These are phyloP conservation scores for Cryptosporidium parvum DNA, from an alignment of 169 alveolate genomes.

Conservation along the genomic window DNA sequence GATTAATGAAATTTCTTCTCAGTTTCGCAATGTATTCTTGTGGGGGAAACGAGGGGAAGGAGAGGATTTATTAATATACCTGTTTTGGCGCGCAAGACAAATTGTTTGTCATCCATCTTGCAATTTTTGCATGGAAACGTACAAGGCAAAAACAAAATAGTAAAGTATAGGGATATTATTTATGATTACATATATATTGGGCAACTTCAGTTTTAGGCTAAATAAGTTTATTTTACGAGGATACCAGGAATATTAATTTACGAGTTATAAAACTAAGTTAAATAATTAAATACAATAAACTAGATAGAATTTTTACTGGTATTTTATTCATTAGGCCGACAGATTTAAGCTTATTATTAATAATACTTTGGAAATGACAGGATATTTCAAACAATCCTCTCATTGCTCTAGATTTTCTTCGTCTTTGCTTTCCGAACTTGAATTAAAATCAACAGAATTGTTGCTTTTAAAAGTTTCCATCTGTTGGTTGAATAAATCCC, in stretches of 20 bases:
- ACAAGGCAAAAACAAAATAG: neutral
- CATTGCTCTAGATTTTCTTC: constrained; percentile 10
- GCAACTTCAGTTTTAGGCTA: neutral
- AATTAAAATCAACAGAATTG: constrained; percentile 9
- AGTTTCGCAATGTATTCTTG: neutral
- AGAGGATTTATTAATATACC: neutral
- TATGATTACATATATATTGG: neutral
- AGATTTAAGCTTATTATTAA: neutral
- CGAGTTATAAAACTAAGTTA: neutral
- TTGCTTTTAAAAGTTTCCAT: constrained; percentile 45
- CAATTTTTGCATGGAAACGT: neutral
- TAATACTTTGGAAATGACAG: neutral
- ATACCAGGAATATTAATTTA: neutral
- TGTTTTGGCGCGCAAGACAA: constrained; percentile 38
- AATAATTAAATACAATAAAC: neutral
- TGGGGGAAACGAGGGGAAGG: constrained; percentile 17
- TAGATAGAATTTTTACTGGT: too few relatives aligned
- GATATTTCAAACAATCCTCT: too few relatives aligned
- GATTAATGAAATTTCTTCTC: neutral
- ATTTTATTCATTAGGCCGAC: neutral
- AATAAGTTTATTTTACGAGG: neutral
- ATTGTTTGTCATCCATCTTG: neutral
- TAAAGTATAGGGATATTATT: neutral
- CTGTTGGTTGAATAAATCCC: constrained; percentile 64
- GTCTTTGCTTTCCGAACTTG: constrained; percentile 6